phyloP scores from a whole-genome alignment of 2,329 filamentous ascomycete species.

The Akanthomyces uredinophilus region DNA sequence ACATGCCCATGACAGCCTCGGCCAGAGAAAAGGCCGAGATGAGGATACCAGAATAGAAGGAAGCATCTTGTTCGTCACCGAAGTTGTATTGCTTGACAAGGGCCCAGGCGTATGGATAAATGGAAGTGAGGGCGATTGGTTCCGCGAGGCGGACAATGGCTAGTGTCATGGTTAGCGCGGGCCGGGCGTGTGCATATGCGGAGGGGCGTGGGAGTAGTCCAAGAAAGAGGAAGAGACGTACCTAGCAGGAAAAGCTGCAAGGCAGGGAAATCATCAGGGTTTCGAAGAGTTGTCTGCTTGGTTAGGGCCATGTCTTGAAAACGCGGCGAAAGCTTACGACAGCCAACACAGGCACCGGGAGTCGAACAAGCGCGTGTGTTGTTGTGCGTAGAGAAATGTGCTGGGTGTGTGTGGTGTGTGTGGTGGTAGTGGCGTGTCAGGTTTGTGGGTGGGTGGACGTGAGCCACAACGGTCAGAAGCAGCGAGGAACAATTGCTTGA shows the following conservation, averaged over 20 bases:
- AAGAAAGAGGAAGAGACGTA: slow-evolving; percentile 36
- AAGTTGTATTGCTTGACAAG: slow-evolving; percentile 73
- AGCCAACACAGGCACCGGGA: slow-evolving; percentile 32
- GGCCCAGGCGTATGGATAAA: slow-evolving; percentile 87
- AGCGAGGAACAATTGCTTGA: not conserved
- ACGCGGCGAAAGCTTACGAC: slow-evolving; percentile 41
- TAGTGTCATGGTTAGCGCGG: slow-evolving; percentile 32
- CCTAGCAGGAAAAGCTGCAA: slow-evolving; percentile 79
- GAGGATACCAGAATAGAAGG: slow-evolving; percentile 81
- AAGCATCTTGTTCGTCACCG: slow-evolving; percentile 68
- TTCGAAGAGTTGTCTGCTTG: slow-evolving; percentile 46
- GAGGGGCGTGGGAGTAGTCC: not conserved
- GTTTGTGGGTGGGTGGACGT: not conserved
- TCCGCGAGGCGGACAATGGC: slow-evolving; percentile 90
- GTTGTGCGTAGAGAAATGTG: slow-evolving; percentile 18
- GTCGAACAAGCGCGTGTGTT: slow-evolving; percentile 19
- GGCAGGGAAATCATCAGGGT: slow-evolving; percentile 72
- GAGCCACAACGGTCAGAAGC: not conserved
- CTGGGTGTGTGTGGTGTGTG: not conserved
- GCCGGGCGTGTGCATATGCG: not conserved
- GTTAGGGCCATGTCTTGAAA: slow-evolving; percentile 47
- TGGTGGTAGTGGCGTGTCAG: not conserved
- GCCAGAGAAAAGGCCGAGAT: slow-evolving; percentile 81
- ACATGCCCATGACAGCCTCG: slow-evolving; percentile 79
- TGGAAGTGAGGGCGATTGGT: slow-evolving; percentile 86